Conservation (phyloP, 192 early-diverging fungal species). For the Rhizophagus clarus region DNA sequence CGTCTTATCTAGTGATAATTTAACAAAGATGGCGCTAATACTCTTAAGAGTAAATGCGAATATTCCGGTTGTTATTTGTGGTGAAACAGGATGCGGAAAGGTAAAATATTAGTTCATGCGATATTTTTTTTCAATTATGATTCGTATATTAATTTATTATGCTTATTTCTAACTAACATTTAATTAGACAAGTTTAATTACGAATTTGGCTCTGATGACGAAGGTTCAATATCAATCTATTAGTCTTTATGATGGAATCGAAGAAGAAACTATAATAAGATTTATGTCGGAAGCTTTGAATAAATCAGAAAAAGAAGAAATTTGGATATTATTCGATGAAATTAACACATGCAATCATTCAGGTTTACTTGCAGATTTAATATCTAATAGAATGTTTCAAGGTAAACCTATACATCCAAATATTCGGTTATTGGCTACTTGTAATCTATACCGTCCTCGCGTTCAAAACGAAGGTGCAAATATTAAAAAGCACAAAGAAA, state of each 20-base stretch:
- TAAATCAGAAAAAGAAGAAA: slow-evolving; percentile 3
- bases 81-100: slow-evolving; percentile 27
- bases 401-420: background rate
- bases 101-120: background rate
- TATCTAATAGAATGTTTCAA: slow-evolving; percentile 3
- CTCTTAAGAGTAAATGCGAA: slow-evolving; percentile 18
- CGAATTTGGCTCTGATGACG: background rate
- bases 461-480: background rate
- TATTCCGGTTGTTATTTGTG: slow-evolving; percentile 26
- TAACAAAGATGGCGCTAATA: slow-evolving; percentile 28
- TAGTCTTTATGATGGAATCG: slow-evolving; percentile 18
- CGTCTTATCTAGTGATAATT: slow-evolving; percentile 17
- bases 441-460: background rate
- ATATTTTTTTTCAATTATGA: background rate
- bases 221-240: slow-evolving; percentile 8
- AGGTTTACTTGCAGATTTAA: slow-evolving; percentile 9
- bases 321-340: slow-evolving; percentile 33
- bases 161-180: background rate
- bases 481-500: background rate
- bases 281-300: background rate
- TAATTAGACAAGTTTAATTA: slow-evolving; percentile 19
- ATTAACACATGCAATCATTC: slow-evolving; percentile 20
- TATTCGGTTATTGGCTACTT: background rate
- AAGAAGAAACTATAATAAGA: background rate
- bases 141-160: too few relatives aligned